phyloP scores from a whole-genome alignment of 106 monocot genomes.

The Apostasia ramifera region DNA sequence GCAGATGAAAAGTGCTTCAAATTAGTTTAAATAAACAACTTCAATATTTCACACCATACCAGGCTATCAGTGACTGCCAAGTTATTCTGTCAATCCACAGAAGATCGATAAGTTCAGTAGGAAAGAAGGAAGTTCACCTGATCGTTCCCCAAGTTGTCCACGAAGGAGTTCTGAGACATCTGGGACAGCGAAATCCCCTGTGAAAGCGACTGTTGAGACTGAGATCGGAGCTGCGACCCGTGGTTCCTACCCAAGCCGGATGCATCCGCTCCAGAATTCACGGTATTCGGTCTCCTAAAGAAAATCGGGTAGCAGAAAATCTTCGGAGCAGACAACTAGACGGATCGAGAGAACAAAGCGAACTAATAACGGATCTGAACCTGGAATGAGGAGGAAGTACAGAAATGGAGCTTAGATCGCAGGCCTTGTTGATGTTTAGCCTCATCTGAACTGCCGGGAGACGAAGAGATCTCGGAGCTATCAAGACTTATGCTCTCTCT shows the following conservation, averaged over 20 bases:
- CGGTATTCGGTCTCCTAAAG: constrained; percentile 32
- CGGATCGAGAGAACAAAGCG: not conserved
- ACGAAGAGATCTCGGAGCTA: not conserved
- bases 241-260: constrained; percentile 30
- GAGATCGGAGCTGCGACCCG: constrained; percentile 71
- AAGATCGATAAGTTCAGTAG: too few species aligned
- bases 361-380: constrained; percentile 21
- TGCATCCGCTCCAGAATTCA: constrained; percentile 17
- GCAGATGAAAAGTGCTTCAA: too few species aligned
- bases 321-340: not conserved
- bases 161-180: constrained; percentile 82
- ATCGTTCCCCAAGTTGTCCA: constrained; percentile 58
- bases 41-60: too few species aligned
- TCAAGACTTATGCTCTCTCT: not conserved
- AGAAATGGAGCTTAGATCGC: constrained; percentile 94
- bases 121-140: constrained; percentile 27
- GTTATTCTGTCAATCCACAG: too few species aligned
- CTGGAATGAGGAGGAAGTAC: constrained; percentile 85
- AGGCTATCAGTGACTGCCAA: too few species aligned
- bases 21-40: too few species aligned
- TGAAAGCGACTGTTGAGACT: constrained; percentile 88
- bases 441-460: constrained; percentile 32
- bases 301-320: not conserved
- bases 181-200: constrained; percentile 80
- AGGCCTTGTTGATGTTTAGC: constrained; percentile 93